Percentiles rank a stretch among this genome's conserved stretches.
Conservation (phyloP, 2,329 filamentous ascomycete species). For the Sporothrix brasiliensis region DNA sequence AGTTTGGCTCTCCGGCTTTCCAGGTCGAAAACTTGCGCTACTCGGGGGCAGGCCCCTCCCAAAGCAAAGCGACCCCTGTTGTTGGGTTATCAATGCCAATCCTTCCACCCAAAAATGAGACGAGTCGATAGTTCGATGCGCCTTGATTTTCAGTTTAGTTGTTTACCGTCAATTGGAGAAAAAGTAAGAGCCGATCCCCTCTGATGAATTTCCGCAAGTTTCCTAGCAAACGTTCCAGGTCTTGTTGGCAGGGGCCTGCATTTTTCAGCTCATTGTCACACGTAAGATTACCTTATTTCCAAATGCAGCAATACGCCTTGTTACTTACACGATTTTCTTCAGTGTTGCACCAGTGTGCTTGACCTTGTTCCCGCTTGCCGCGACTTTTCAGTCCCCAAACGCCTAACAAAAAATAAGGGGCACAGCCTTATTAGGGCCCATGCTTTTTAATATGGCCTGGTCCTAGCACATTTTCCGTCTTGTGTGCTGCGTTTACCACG, state of each 20-base stretch:
- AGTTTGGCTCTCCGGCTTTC: conserved; percentile 16
- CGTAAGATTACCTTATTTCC: conserved; percentile 23
- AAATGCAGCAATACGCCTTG: conserved; percentile 22
- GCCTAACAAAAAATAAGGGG: not conserved
- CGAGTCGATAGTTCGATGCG: conserved; percentile 31
- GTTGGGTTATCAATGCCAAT: conserved; percentile 27
- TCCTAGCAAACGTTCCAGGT: not conserved
- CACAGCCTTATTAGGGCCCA: conserved; percentile 13
- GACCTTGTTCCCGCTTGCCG: not conserved
- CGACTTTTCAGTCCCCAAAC: not conserved
- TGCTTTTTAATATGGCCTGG: conserved; percentile 5
- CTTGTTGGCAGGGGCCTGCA: too few relatives aligned
- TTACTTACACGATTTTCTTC: conserved; percentile 14
- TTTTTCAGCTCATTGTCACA: conserved; percentile 14
- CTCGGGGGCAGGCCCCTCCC: conserved; percentile 3
- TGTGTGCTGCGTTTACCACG: not conserved
- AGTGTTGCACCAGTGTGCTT: conserved; percentile 7
- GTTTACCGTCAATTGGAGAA: not conserved
- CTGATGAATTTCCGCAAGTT: not conserved
- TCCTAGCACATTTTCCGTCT: not conserved
- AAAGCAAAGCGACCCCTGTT: not conserved
- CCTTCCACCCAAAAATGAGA: conserved; percentile 17
- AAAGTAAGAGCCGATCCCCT: conserved; percentile 15
- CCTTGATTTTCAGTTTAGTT: conserved; percentile 1
- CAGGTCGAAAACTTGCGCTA: conserved; percentile 17